phyloP scores from a whole-genome alignment of 306 rosid species.

The Acacia confusa region DNA sequence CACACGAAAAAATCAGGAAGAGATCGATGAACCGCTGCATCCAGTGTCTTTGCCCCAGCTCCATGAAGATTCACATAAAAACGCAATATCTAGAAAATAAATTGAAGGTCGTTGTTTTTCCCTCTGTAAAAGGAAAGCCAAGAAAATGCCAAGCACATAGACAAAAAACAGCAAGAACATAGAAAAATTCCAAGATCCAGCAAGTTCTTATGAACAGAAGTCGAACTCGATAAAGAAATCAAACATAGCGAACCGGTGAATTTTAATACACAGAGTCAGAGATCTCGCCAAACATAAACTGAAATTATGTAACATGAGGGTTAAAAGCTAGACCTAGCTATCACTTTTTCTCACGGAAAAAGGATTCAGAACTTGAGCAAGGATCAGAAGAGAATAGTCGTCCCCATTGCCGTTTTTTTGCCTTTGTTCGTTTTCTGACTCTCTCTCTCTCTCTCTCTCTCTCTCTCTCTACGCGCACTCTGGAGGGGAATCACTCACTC shows the following conservation, averaged over 20 bases:
- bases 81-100: not conserved
- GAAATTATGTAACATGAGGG: not conserved
- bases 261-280: slow-evolving; percentile 34
- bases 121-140: not conserved
- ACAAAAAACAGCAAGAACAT: not conserved
- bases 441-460: not conserved
- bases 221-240: not conserved
- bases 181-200: slow-evolving; percentile 24
- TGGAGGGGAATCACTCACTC: not conserved
- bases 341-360: not conserved
- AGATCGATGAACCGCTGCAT: slow-evolving; percentile 99
- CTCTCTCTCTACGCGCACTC: not conserved
- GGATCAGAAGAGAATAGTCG: slow-evolving; percentile 44
- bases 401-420: slow-evolving; percentile 40
- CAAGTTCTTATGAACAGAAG: not conserved
- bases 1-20: slow-evolving; percentile 79
- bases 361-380: not conserved
- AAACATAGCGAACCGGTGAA: not conserved
- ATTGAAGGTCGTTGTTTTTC: not conserved
- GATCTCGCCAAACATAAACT: slow-evolving; percentile 44
- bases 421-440: not conserved
- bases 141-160: not conserved
- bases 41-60: slow-evolving; percentile 78
- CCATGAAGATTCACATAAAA: not conserved
- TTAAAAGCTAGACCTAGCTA: not conserved